These are phyloP conservation scores for Xylaria multiplex DNA, from an alignment of 2,329 filamentous ascomycete genomes.

Conservation along the genomic window DNA sequence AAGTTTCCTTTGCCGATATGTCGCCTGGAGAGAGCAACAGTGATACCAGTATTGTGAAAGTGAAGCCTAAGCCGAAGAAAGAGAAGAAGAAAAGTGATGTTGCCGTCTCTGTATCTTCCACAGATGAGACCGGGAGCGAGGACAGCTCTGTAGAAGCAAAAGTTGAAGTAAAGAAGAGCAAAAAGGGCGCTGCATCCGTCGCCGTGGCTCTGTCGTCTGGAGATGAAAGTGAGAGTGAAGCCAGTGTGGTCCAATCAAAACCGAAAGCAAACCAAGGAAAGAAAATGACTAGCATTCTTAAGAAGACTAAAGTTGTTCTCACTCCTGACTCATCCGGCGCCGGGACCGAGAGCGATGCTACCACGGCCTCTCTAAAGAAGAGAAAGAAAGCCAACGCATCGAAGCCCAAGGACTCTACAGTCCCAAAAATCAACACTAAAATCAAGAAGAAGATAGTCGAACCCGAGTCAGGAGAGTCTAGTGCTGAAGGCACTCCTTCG, in stretches of 20 bases:
- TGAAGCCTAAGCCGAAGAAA: constrained; percentile 10
- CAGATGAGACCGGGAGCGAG: constrained; percentile 10
- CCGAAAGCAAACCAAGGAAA: constrained; percentile 38
- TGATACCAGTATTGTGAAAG: not conserved
- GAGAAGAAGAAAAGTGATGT: constrained; percentile 8
- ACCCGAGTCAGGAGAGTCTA: constrained; percentile 20
- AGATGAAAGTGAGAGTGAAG: constrained; percentile 30
- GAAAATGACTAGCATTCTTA: constrained; percentile 11
- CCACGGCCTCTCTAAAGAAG: constrained; percentile 6
- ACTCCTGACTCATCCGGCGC: constrained; percentile 18
- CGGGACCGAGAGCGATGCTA: constrained; percentile 25
- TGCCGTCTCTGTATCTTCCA: constrained; percentile 7
- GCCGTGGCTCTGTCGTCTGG: constrained; percentile 22
- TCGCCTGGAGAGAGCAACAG: constrained; percentile 32
- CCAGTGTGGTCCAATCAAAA: constrained; percentile 22
- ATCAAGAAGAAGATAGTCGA: constrained; percentile 25
- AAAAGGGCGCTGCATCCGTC: not conserved
- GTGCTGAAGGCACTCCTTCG: constrained; percentile 6
- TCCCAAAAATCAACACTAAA: constrained; percentile 1
- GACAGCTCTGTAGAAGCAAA: not conserved
- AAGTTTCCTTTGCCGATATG: constrained; percentile 27
- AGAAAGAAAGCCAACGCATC: constrained; percentile 11
- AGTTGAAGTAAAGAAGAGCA: constrained; percentile 4
- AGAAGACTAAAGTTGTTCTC: constrained; percentile 15
- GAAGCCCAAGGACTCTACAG: constrained; percentile 16